Percentiles rank a stretch among this genome's conserved stretches.
Conservation (phyloP, 2,329 filamentous ascomycete species). For the Ophiostoma sp. region DNA sequence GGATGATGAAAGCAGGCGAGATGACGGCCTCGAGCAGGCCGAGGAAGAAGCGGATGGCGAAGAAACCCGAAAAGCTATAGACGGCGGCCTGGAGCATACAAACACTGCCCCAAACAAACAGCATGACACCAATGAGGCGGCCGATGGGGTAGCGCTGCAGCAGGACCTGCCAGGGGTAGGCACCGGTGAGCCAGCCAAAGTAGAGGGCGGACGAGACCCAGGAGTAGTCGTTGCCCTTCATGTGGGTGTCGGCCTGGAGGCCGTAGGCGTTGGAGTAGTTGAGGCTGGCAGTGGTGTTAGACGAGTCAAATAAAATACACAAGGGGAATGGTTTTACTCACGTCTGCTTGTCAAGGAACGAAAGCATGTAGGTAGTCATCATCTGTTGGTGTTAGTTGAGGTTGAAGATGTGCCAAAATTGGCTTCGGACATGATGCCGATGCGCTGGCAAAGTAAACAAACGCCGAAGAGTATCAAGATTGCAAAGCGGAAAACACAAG, state of each 20-base stretch:
- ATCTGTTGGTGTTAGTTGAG: constrained; percentile 32
- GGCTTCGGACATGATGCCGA: background rate
- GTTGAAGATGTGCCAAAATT: background rate
- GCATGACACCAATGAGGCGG: constrained; percentile 46
- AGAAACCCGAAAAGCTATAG: constrained; percentile 39
- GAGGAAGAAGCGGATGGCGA: constrained; percentile 42
- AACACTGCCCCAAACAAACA: constrained; percentile 43
- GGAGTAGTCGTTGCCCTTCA: constrained; percentile 45
- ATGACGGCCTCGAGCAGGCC: constrained; percentile 46
- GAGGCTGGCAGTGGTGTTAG: constrained; percentile 28
- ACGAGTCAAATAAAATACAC: too few species aligned
- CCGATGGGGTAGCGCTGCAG: constrained; percentile 46
- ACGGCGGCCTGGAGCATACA: constrained; percentile 37
- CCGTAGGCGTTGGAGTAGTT: constrained; percentile 46
- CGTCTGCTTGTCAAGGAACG: constrained; percentile 39
- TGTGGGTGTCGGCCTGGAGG: constrained; percentile 43
- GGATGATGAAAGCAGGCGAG: constrained; percentile 41
- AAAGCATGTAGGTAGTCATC: constrained; percentile 40
- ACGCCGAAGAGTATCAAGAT: background rate
- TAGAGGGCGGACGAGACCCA: constrained; percentile 48
- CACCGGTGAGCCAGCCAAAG: constrained; percentile 45
- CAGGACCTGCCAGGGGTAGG: constrained; percentile 43
- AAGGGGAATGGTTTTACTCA: too few species aligned
- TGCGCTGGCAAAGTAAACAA: background rate
- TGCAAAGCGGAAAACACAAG: background rate